Evolutionary conservation across 2,329 filamentous ascomycete genomes (phyloP).

Genomic region (Aureobasidium pullulans): DNA sequence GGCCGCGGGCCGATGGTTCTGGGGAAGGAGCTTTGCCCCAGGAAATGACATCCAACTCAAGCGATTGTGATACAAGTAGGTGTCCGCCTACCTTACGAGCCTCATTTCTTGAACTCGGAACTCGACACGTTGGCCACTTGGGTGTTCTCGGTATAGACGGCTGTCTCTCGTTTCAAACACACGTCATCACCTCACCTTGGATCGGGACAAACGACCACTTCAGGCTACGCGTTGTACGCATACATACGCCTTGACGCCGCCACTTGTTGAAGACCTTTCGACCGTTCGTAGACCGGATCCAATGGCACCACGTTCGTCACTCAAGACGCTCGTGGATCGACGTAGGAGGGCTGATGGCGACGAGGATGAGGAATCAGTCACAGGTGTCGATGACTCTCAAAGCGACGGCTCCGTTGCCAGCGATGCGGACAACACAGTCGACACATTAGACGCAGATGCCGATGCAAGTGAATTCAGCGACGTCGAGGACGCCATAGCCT

Average conservation of each 20-base stretch:
- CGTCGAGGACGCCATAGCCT: constrained; percentile 32
- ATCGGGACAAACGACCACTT: background rate
- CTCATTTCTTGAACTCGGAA: background rate
- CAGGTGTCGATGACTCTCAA: constrained; percentile 54
- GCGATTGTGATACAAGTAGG: background rate
- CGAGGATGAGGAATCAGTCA: constrained; percentile 52
- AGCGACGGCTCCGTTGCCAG: constrained; percentile 54
- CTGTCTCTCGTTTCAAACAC: background rate
- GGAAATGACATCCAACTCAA: too few species aligned
- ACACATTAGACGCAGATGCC: constrained; percentile 16
- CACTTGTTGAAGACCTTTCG: background rate
- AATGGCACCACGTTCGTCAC: constrained; percentile 45
- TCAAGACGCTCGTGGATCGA: constrained; percentile 59
- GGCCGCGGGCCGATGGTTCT: background rate
- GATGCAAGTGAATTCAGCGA: constrained; percentile 53
- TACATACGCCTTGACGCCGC: background rate
- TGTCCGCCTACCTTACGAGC: background rate
- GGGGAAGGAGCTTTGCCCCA: constrained; percentile 5
- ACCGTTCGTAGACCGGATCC: background rate
- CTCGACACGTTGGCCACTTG: background rate
- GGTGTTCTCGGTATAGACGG: background rate
- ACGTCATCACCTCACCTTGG: background rate
- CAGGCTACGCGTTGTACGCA: background rate
- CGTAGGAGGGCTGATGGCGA: constrained; percentile 64
- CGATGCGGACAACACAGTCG: constrained; percentile 48